phyloP scores from a whole-genome alignment of 192 early-diverging fungal genomes.

The Diversispora eburnea region DNA sequence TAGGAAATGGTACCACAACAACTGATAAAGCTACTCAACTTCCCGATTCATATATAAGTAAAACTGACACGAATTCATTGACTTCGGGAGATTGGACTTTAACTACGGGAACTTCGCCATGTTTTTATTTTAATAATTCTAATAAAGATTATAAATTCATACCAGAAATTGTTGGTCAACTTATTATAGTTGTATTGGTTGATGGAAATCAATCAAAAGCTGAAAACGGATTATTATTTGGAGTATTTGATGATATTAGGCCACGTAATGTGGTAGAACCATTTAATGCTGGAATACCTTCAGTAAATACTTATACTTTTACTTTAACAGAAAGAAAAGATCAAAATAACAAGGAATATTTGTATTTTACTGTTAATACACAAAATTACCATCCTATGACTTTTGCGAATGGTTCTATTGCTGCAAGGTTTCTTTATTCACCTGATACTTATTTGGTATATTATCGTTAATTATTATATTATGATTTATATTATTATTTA shows the following conservation, averaged over 20 bases:
- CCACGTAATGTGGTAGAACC: background rate
- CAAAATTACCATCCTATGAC: background rate
- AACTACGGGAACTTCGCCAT: background rate
- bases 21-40: too few relatives aligned
- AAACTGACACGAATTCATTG: background rate
- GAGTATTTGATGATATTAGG: background rate
- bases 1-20: too few relatives aligned
- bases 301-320: background rate
- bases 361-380: background rate
- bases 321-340: background rate
- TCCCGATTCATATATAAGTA: too few relatives aligned
- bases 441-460: background rate
- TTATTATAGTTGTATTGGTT: background rate
- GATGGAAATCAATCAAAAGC: background rate
- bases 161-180: background rate
- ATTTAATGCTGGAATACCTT: background rate
- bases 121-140: background rate
- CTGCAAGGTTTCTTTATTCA: background rate
- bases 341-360: background rate
- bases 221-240: background rate
- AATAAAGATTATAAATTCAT: background rate
- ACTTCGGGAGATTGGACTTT: conserved; percentile 2
- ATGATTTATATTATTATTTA: background rate
- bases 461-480: background rate
- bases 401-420: background rate